Percentiles rank a stretch among this genome's conserved stretches.
Evolutionary conservation across 2,329 filamentous ascomycete genomes (phyloP).

Genomic region (Aspergillus sp.): DNA sequence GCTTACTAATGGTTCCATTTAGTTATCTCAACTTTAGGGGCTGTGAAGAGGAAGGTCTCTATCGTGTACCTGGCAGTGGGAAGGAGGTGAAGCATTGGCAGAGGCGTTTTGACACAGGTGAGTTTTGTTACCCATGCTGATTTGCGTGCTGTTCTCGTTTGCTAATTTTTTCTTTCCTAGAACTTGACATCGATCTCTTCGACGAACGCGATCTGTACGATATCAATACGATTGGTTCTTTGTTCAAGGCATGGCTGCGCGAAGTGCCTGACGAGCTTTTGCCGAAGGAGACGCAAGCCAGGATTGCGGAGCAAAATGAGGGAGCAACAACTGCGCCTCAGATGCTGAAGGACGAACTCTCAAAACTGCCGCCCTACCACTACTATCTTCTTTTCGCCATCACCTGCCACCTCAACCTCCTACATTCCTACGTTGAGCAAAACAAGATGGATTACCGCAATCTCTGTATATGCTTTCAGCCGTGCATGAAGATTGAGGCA

Average conservation of each 20-base stretch:
- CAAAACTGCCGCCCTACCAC: slow-evolving; percentile 89
- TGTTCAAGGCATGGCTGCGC: slow-evolving; percentile 93
- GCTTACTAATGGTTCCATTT: slow-evolving; percentile 10
- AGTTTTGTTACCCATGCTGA: slow-evolving; percentile 10
- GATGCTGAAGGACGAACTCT: slow-evolving; percentile 80
- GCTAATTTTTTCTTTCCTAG: slow-evolving; percentile 35
- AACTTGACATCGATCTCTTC: slow-evolving; percentile 83
- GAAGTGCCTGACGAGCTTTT: slow-evolving; percentile 92
- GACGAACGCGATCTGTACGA: slow-evolving; percentile 82
- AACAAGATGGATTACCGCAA: slow-evolving; percentile 99
- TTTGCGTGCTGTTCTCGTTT: slow-evolving; percentile 3
- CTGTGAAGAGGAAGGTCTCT: slow-evolving; percentile 86
- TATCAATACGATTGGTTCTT: slow-evolving; percentile 90
- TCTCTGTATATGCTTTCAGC: slow-evolving; percentile 92
- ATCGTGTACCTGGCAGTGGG: slow-evolving; percentile 83
- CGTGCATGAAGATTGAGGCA: slow-evolving; percentile 90
- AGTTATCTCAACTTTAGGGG: slow-evolving; percentile 89
- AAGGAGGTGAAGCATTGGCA: slow-evolving; percentile 92
- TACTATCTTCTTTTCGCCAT: slow-evolving; percentile 97
- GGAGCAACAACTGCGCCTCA: slow-evolving; percentile 75
- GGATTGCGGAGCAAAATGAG: slow-evolving; percentile 69
- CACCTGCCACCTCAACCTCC: slow-evolving; percentile 85
- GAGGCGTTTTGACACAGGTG: slow-evolving; percentile 77
- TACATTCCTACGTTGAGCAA: slow-evolving; percentile 84
- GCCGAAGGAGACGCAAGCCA: slow-evolving; percentile 72